A percentile compares a stretch with the other conserved stretches of the same genome.
Conservation (phyloP, 2,329 filamentous ascomycete genomes). For the Neopestalotiopsis clavispora region DNA sequence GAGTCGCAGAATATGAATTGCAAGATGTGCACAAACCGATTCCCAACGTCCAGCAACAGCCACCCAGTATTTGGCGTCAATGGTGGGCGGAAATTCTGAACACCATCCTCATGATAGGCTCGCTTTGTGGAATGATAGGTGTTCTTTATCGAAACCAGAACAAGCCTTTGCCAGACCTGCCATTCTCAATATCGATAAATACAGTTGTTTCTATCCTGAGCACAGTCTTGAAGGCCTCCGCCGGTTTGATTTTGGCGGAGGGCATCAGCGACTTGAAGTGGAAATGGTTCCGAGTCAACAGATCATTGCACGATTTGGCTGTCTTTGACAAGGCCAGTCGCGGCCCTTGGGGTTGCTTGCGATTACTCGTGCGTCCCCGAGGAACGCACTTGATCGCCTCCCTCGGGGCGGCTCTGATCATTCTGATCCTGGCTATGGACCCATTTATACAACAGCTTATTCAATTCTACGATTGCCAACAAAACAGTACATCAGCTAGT, state of each 20-base stretch:
- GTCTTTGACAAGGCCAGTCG: slow-evolving; percentile 12
- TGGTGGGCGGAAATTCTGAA: slow-evolving; percentile 5
- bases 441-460: slow-evolving; percentile 14
- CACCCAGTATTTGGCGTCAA: background rate
- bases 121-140: background rate
- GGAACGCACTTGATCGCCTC: slow-evolving; percentile 7
- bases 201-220: slow-evolving; percentile 1
- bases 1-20: background rate
- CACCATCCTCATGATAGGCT: background rate
- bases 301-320: slow-evolving; percentile 1
- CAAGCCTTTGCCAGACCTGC: slow-evolving; percentile 3
- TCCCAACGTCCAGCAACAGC: background rate
- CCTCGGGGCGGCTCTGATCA: background rate
- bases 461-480: background rate
- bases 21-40: background rate
- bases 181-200: slow-evolving; percentile 7
- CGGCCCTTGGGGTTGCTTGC: slow-evolving; percentile 9
- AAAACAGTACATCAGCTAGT: background rate
- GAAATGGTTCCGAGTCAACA: slow-evolving; percentile 2
- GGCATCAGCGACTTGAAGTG: slow-evolving; percentile 14
- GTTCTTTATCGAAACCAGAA: background rate
- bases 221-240: slow-evolving; percentile 10
- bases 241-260: slow-evolving; percentile 7
- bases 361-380: background rate
- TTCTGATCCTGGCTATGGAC: background rate